phyloP scores from a whole-genome alignment of 352 stramenopile genomes.

The Phytophthora pinifolia region DNA sequence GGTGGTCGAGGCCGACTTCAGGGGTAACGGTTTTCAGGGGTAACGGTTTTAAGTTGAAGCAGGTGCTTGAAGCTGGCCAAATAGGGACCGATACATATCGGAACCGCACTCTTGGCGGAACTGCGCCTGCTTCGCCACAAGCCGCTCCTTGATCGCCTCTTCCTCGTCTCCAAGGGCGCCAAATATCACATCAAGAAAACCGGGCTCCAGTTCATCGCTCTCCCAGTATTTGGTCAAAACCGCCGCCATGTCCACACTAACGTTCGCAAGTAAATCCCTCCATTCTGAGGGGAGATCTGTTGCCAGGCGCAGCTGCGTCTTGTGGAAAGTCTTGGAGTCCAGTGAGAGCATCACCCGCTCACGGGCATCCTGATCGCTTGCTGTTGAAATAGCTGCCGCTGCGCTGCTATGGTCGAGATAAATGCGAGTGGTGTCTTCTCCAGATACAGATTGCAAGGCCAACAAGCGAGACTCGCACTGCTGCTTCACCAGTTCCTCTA shows the following conservation, averaged over 20 bases:
- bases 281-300: slow-evolving; percentile 24
- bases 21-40: not conserved
- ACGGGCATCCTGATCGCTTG: slow-evolving; percentile 23
- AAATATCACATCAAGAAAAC: slow-evolving; percentile 38
- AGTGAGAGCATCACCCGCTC: slow-evolving; percentile 40
- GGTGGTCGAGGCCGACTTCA: slow-evolving; percentile 19
- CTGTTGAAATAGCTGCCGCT: slow-evolving; percentile 12
- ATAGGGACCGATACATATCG: slow-evolving; percentile 27
- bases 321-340: slow-evolving; percentile 3
- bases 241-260: slow-evolving; percentile 42
- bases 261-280: slow-evolving; percentile 33
- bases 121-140: slow-evolving; percentile 41
- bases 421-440: not conserved
- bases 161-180: slow-evolving; percentile 33
- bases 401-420: slow-evolving; percentile 14
- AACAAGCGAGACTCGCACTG: slow-evolving; percentile 36
- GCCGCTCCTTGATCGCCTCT: slow-evolving; percentile 32
- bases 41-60: slow-evolving; percentile 12
- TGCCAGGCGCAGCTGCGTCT: slow-evolving; percentile 26
- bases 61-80: slow-evolving; percentile 20
- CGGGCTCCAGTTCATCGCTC: slow-evolving; percentile 14
- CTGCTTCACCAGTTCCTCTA: slow-evolving; percentile 60
- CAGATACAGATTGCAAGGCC: slow-evolving; percentile 12
- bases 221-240: slow-evolving; percentile 51
- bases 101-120: slow-evolving; percentile 34